A percentile compares a stretch with the other conserved stretches of the same genome.
phyloP scores from a whole-genome alignment of 2,329 filamentous ascomycete genomes.

The Sarocladiaceae sp. region DNA sequence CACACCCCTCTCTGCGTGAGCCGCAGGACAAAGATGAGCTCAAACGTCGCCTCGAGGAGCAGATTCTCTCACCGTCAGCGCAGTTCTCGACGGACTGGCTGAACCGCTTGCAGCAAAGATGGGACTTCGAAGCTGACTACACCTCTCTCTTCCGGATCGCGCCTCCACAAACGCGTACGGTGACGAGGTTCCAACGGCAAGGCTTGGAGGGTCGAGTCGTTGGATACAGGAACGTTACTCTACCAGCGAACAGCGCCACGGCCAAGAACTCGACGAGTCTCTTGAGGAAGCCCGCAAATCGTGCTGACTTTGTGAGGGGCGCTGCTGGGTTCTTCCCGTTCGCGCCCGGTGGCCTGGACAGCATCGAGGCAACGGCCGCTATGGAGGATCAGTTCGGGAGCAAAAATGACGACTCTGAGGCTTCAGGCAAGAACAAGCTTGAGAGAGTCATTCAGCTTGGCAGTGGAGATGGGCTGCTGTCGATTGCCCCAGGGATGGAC shows the following conservation, averaged over 20 bases:
- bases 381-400: conserved; percentile 64
- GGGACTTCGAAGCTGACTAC: conserved; percentile 77
- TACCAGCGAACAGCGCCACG: conserved; percentile 72
- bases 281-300: conserved; percentile 74
- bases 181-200: conserved; percentile 85
- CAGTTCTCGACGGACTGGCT: conserved; percentile 82
- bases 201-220: conserved; percentile 89
- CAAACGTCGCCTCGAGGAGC: conserved; percentile 64
- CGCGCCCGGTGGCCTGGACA: conserved; percentile 81
- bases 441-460: conserved; percentile 82
- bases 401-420: conserved; percentile 34
- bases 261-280: conserved; percentile 94
- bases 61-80: conserved; percentile 73
- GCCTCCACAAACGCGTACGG: conserved; percentile 87
- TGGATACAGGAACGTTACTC: conserved; percentile 88
- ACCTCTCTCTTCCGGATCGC: conserved; percentile 81
- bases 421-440: conserved; percentile 44
- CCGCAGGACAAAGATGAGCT: conserved; percentile 51
- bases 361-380: conserved; percentile 77
- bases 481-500: conserved; percentile 73
- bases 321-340: conserved; percentile 93
- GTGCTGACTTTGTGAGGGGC: conserved; percentile 87
- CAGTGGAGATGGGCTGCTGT: conserved; percentile 68
- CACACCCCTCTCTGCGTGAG: conserved; percentile 5
- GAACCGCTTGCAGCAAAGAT: conserved; percentile 79